Conservation (phyloP, 2,329 filamentous ascomycete genomes). For the Aspergillus novofumigatus region DNA sequence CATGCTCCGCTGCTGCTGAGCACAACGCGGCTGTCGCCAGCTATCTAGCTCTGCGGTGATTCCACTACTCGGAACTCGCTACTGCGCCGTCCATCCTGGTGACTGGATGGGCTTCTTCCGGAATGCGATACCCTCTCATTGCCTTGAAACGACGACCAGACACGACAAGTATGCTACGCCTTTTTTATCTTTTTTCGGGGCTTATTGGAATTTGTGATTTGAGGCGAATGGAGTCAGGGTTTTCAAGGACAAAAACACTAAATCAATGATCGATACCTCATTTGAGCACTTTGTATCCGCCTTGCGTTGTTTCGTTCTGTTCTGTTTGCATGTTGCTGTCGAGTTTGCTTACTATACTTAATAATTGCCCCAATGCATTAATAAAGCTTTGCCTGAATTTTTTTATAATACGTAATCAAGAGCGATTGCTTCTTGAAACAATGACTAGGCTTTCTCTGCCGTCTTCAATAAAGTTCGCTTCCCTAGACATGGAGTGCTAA, state of each 20-base stretch:
- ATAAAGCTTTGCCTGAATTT: not conserved
- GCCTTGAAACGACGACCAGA: not conserved
- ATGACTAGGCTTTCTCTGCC: too few species aligned
- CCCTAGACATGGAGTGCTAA: not conserved
- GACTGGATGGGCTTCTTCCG: not conserved
- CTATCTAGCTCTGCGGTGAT: constrained; percentile 21
- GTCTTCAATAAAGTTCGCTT: not conserved
- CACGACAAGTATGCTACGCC: not conserved
- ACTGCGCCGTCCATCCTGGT: not conserved
- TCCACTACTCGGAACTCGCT: not conserved
- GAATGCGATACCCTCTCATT: not conserved
- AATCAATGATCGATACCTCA: not conserved
- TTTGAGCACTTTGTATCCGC: not conserved
- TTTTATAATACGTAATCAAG: not conserved
- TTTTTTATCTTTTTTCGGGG: not conserved
- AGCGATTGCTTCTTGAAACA: not conserved
- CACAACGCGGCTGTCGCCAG: constrained; percentile 21
- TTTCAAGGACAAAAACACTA: not conserved
- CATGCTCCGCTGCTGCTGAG: constrained; percentile 1
- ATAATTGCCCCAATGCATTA: not conserved
- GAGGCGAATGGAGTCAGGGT: not conserved
- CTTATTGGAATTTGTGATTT: not conserved
- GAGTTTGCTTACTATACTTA: not conserved
- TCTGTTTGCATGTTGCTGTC: not conserved
- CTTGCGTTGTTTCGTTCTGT: not conserved